Conservation (phyloP, 495 filamentous ascomycete species). For the Xylaria castorea region DNA sequence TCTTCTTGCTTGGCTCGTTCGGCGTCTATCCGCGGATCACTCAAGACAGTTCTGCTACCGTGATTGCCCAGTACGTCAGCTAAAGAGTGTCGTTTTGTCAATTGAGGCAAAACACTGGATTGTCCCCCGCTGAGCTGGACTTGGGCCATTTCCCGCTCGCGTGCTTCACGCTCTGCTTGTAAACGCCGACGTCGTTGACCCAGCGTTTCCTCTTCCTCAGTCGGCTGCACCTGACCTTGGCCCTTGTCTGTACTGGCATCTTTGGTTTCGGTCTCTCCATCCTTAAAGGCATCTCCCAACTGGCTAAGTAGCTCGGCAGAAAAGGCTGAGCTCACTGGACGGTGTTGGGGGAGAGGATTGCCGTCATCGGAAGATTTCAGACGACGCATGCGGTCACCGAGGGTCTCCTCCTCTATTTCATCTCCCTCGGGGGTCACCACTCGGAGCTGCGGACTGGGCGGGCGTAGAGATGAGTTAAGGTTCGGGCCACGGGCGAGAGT, state of each 20-base stretch:
- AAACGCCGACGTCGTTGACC: slow-evolving; percentile 84
- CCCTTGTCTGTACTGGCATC: slow-evolving; percentile 41
- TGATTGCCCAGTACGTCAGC: slow-evolving; percentile 37
- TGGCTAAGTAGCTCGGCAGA: slow-evolving; percentile 79
- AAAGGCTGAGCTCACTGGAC: slow-evolving; percentile 76
- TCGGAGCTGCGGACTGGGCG: slow-evolving; percentile 38
- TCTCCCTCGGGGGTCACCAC: slow-evolving; percentile 48
- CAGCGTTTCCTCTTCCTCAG: slow-evolving; percentile 83
- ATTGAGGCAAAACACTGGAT: slow-evolving; percentile 20
- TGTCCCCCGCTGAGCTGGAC: slow-evolving; percentile 24
- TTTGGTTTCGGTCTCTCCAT: slow-evolving; percentile 38
- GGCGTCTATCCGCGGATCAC: slow-evolving; percentile 35
- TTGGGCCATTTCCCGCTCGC: slow-evolving; percentile 51
- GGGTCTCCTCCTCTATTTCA: slow-evolving; percentile 77
- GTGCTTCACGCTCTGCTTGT: slow-evolving; percentile 71
- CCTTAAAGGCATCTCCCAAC: slow-evolving; percentile 62
- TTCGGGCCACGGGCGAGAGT: slow-evolving; percentile 41
- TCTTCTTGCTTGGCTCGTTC: slow-evolving; percentile 43
- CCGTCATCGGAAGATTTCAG: slow-evolving; percentile 60
- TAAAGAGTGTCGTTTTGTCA: slow-evolving; percentile 40
- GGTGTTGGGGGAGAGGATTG: slow-evolving; percentile 55
- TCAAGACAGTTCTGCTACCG: slow-evolving; percentile 28
- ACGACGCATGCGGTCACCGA: slow-evolving; percentile 75
- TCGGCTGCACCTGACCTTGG: slow-evolving; percentile 42
- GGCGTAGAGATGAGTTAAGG: slow-evolving; percentile 30